phyloP scores from a whole-genome alignment of 805 yeast species.

The Clavispora vitiphila region DNA sequence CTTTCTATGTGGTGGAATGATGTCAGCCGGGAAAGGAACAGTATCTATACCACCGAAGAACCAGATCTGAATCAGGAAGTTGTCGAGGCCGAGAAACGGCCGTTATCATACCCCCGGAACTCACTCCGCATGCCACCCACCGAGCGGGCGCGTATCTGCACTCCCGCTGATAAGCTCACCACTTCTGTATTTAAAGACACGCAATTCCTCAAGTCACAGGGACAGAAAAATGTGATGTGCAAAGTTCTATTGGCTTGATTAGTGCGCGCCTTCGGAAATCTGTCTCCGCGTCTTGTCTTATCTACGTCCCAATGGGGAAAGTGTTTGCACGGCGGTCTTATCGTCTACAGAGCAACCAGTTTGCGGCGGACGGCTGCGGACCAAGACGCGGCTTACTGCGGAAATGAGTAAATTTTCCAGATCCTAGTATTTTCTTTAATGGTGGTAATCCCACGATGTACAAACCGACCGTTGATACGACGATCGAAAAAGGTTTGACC shows the following conservation, averaged over 20 bases:
- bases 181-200: not conserved
- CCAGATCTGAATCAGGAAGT: not conserved
- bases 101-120: not conserved
- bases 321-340: too few relatives aligned
- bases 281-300: too few relatives aligned
- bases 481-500: too few relatives aligned
- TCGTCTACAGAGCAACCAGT: too few relatives aligned
- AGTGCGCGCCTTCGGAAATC: not conserved
- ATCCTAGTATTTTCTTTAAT: too few relatives aligned
- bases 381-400: too few relatives aligned
- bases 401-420: too few relatives aligned
- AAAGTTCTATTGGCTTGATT: not conserved
- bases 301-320: too few relatives aligned
- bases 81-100: not conserved
- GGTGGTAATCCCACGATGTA: too few relatives aligned
- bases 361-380: too few relatives aligned
- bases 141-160: not conserved
- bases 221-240: not conserved
- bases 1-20: not conserved
- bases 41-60: not conserved
- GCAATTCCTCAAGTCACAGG: slow-evolving; percentile 1
- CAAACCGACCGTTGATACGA: too few relatives aligned
- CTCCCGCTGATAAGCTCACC: not conserved
- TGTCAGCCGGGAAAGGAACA: not conserved
- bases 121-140: not conserved